Evolutionary conservation across 805 yeast species (phyloP).

Genomic region (Barnettozyma sucrosica): DNA sequence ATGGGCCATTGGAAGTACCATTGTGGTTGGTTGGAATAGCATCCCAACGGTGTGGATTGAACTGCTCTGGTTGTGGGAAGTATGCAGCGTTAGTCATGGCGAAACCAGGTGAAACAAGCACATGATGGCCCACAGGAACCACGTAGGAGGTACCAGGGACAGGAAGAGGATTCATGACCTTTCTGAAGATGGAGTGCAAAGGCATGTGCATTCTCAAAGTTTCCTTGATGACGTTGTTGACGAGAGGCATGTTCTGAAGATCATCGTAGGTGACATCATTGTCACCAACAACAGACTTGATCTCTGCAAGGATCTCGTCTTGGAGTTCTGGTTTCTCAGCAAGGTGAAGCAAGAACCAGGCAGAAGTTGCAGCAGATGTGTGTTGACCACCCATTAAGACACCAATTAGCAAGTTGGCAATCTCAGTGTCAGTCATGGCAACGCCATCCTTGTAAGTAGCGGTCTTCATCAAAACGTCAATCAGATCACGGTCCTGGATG

Average conservation of each 20-base stretch:
- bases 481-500: slow-evolving; percentile 78
- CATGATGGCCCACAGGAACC: slow-evolving; percentile 86
- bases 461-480: slow-evolving; percentile 77
- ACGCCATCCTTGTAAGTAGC: slow-evolving; percentile 92
- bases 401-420: slow-evolving; percentile 90
- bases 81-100: slow-evolving; percentile 69
- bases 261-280: slow-evolving; percentile 71
- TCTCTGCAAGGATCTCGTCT: slow-evolving; percentile 73
- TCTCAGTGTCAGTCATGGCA: slow-evolving; percentile 90
- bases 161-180: slow-evolving; percentile 70
- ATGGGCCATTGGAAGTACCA: slow-evolving; percentile 13
- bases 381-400: slow-evolving; percentile 99
- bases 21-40: slow-evolving; percentile 17
- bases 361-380: slow-evolving; percentile 92
- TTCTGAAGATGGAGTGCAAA: slow-evolving; percentile 90
- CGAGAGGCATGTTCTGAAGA: slow-evolving; percentile 72
- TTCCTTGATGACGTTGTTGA: slow-evolving; percentile 83
- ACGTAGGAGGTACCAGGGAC: slow-evolving; percentile 76
- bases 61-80: slow-evolving; percentile 70
- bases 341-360: slow-evolving; percentile 89
- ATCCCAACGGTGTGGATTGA: slow-evolving; percentile 89
- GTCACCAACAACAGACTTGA: slow-evolving; percentile 51
- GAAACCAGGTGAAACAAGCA: slow-evolving; percentile 91
- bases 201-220: slow-evolving; percentile 96
- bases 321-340: slow-evolving; percentile 85